A percentile compares a stretch with the other conserved stretches of the same genome.
Conservation (phyloP, 1,284 basidiomycete genomes). For the Apiotrichum sp. region DNA sequence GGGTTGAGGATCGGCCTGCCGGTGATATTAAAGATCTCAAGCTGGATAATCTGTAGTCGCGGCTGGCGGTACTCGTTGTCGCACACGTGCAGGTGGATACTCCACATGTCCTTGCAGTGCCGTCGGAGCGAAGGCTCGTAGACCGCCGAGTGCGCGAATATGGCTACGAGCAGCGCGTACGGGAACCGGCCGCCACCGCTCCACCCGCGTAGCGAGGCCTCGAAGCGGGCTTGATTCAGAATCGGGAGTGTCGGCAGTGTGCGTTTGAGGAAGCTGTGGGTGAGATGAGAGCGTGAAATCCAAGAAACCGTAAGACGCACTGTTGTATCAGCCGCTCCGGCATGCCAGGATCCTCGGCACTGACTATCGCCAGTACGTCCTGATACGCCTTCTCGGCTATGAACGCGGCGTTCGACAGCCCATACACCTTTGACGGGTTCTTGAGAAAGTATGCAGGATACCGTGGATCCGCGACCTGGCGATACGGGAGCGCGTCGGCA, state of each 20-base stretch:
- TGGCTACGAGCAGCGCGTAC: constrained; percentile 18
- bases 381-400: constrained; percentile 16
- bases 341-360: constrained; percentile 3
- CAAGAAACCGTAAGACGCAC: constrained; percentile 3
- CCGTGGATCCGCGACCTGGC: constrained; percentile 18
- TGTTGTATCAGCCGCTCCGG: constrained; percentile 15
- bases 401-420: constrained; percentile 12
- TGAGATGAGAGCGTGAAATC: neutral
- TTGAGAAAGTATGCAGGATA: constrained; percentile 21
- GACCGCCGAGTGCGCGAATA: constrained; percentile 20
- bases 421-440: constrained; percentile 19
- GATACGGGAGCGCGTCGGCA: constrained; percentile 8
- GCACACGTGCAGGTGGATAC: constrained; percentile 17
- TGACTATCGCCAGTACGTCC: constrained; percentile 7
- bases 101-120: constrained; percentile 15
- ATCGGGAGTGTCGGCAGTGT: constrained; percentile 24
- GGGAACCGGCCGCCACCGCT: constrained; percentile 19
- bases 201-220: constrained; percentile 14
- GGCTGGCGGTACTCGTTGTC: constrained; percentile 22
- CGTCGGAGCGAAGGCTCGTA: constrained; percentile 12
- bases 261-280: constrained; percentile 16
- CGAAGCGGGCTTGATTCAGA: constrained; percentile 22
- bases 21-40: constrained; percentile 20
- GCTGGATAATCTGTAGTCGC: constrained; percentile 23
- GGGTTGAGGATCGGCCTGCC: constrained; percentile 22